Conservation (phyloP, 768 basidiomycete species). For the Termitomyces sp. region DNA sequence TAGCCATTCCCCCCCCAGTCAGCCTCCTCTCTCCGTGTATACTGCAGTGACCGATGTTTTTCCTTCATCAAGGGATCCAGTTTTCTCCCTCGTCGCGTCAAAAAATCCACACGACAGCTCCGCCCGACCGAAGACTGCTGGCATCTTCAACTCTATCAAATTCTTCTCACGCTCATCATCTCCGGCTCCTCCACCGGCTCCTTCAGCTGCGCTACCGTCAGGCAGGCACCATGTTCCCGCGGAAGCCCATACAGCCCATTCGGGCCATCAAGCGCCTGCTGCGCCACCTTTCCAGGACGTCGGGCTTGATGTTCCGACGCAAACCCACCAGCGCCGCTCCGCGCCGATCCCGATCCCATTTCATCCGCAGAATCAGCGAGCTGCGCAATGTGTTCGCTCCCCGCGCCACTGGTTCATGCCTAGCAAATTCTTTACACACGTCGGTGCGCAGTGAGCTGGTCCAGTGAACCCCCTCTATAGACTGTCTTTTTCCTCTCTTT, state of each 20-base stretch:
- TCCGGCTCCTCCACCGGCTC: conserved; percentile 32
- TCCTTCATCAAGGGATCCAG: conserved; percentile 34
- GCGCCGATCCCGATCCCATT: conserved; percentile 19
- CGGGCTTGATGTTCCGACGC: conserved; percentile 23
- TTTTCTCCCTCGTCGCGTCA: conserved; percentile 12
- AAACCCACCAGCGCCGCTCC: conserved; percentile 11
- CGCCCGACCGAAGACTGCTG: conserved; percentile 27
- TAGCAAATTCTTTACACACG: conserved; percentile 43
- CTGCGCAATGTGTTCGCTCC: conserved; percentile 25
- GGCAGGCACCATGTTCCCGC: conserved; percentile 21
- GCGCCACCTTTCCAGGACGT: conserved; percentile 30
- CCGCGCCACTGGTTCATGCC: conserved; percentile 52
- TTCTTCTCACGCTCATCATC: conserved; percentile 48
- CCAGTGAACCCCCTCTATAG: background rate
- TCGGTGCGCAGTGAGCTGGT: conserved; percentile 25
- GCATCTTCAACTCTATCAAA: conserved; percentile 37
- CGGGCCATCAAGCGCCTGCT: conserved; percentile 32
- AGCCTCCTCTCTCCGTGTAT: conserved; percentile 37
- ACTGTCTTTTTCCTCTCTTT: background rate
- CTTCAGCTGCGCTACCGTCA: conserved; percentile 24
- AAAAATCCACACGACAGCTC: conserved; percentile 18
- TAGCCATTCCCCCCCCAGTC: conserved; percentile 32
- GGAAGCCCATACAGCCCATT: conserved; percentile 29
- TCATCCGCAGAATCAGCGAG: conserved; percentile 23
- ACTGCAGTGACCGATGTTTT: conserved; percentile 35